Percentiles rank a stretch among this genome's conserved stretches.
These are phyloP conservation scores for Colletotrichum abscissum DNA, from an alignment of 2,329 filamentous ascomycete genomes.

Conservation along the genomic window DNA sequence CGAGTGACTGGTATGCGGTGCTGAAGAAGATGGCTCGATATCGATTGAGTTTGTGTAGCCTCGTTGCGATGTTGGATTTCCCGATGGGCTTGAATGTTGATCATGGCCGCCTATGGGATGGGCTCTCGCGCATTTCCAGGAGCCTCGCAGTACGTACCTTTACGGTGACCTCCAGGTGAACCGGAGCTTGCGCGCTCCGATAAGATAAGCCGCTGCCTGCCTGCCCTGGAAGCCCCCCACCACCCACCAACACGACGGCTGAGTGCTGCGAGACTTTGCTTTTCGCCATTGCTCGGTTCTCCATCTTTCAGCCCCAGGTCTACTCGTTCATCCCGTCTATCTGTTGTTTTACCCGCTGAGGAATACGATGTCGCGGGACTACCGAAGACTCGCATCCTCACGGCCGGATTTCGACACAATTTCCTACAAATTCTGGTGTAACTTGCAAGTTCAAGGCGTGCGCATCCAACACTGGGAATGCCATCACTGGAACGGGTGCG, in stretches of 20 bases:
- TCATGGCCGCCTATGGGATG: background rate
- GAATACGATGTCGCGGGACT: background rate
- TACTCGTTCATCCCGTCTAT: conserved; percentile 6
- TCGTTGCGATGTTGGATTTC: background rate
- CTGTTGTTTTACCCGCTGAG: background rate
- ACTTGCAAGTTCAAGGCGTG: background rate
- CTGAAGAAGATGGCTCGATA: background rate
- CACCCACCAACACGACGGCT: background rate
- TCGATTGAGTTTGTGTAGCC: background rate
- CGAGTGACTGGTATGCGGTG: background rate
- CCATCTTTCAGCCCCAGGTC: background rate
- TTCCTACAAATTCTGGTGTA: background rate
- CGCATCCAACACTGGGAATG: background rate
- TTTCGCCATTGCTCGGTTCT: background rate
- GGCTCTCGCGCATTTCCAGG: background rate
- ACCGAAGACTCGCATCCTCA: background rate
- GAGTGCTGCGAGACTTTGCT: too few species aligned
- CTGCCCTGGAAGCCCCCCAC: background rate
- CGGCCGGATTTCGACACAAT: background rate
- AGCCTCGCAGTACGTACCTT: conserved; percentile 22
- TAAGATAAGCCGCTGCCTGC: conserved; percentile 19
- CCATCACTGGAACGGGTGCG: background rate
- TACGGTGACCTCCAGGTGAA: background rate
- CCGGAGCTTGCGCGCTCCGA: background rate
- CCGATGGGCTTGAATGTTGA: conserved; percentile 2